Evolutionary conservation across 2,329 filamentous ascomycete species (phyloP).

Genomic region (Fusarium subglutinans): DNA sequence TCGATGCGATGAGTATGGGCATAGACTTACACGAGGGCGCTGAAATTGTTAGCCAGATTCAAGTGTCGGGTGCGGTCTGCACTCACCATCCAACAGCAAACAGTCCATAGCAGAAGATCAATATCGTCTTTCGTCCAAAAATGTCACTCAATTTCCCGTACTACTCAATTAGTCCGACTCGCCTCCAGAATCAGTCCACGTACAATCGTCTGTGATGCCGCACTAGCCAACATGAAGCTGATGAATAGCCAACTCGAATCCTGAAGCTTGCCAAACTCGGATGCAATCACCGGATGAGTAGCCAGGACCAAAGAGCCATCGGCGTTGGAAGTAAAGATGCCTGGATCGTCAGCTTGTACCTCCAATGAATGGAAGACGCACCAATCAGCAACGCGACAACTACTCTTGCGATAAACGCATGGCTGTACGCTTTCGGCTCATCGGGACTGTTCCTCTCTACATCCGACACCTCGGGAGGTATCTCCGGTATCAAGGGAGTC

Average conservation of each 20-base stretch:
- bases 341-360: fast-evolving
- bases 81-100: conserved; percentile 51
- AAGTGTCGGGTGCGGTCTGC: fast-evolving
- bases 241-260: conserved; percentile 58
- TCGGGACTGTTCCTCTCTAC: not conserved
- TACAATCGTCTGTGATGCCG: conserved; percentile 43
- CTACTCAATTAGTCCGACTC: conserved; percentile 35
- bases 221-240: conserved; percentile 45
- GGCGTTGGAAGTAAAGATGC: conserved; percentile 69
- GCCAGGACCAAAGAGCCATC: conserved; percentile 73
- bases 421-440: not conserved
- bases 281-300: conserved; percentile 69
- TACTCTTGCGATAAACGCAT: not conserved
- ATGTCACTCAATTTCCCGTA: conserved; percentile 46
- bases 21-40: conserved; percentile 30
- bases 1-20: fast-evolving
- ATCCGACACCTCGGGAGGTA: not conserved
- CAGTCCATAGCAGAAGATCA: conserved; percentile 42
- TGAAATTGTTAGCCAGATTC: not conserved
- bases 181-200: fast-evolving
- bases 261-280: conserved; percentile 65
- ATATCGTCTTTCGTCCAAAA: conserved; percentile 39
- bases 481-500: not conserved
- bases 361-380: fast-evolving
- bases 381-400: not conserved